Evolutionary conservation across 83 land plant genomes (phyloP).

Genomic region (Picea engelmannii): DNA sequence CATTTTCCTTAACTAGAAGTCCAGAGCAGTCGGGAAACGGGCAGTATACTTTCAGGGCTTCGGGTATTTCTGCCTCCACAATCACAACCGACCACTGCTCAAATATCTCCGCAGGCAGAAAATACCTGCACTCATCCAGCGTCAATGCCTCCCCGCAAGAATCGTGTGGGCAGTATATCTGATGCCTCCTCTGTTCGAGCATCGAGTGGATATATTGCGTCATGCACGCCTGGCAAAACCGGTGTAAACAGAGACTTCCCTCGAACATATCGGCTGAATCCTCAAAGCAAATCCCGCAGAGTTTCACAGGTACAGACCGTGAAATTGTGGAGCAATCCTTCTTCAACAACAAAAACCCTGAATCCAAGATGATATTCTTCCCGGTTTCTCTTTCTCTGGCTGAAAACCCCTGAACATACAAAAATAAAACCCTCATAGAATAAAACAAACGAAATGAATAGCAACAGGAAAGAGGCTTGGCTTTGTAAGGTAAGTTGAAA

Average conservation of each 20-base stretch:
- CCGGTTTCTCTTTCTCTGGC: not conserved
- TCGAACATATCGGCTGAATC: constrained; percentile 18
- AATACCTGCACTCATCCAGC: not conserved
- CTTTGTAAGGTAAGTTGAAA: too few species aligned
- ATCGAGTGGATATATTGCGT: constrained; percentile 13
- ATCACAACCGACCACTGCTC: constrained; percentile 30
- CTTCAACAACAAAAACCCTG: too few species aligned
- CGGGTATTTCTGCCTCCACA: constrained; percentile 24
- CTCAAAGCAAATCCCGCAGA: constrained; percentile 34
- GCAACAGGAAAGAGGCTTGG: too few species aligned
- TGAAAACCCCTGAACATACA: not conserved
- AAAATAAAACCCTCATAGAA: not conserved
- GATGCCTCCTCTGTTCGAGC: constrained; percentile 11
- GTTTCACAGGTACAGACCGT: not conserved
- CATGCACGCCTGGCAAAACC: constrained; percentile 36
- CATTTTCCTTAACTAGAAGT: not conserved
- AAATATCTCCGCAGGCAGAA: constrained; percentile 6
- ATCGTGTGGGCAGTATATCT: constrained; percentile 18
- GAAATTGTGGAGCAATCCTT: not conserved
- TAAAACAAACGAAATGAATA: not conserved
- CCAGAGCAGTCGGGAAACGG: constrained; percentile 17
- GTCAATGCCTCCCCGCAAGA: constrained; percentile 16
- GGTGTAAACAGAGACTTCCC: constrained; percentile 26
- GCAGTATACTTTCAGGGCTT: constrained; percentile 33
- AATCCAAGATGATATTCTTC: too few species aligned